A percentile compares a stretch with the other conserved stretches of the same genome.
Evolutionary conservation across 352 stramenopile species (phyloP).

Genomic region (Globisporangium viniferum): DNA sequence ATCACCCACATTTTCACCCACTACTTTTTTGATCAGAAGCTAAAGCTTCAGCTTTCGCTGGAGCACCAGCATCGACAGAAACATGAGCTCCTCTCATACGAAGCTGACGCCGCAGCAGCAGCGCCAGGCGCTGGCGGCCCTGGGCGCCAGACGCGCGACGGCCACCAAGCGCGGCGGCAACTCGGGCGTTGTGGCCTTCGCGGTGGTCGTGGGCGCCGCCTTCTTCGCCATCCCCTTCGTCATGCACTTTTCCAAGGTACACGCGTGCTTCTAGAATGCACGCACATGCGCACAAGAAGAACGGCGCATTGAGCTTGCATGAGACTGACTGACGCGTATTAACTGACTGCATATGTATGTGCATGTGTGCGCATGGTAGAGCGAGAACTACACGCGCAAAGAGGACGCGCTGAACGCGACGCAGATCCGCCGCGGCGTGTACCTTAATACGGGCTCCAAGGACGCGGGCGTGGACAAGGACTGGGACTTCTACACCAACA

Average conservation of each 20-base stretch:
- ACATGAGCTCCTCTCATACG: neutral
- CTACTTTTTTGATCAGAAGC: neutral
- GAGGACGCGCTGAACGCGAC: constrained; percentile 60
- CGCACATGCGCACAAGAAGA: neutral
- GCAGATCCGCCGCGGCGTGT: constrained; percentile 76
- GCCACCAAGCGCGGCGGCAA: constrained; percentile 25
- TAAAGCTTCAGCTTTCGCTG: neutral
- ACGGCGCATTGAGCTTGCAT: too few species aligned
- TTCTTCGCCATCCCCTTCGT: constrained; percentile 79
- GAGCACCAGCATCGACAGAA: neutral
- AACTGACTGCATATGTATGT: too few species aligned
- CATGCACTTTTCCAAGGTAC: constrained; percentile 65
- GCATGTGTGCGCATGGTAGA: constrained; percentile 17
- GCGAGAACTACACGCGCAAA: constrained; percentile 54
- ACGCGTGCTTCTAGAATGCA: neutral
- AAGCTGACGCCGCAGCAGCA: constrained; percentile 3
- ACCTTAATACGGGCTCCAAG: constrained; percentile 76
- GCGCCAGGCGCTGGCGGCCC: neutral
- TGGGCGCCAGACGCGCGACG: constrained; percentile 2
- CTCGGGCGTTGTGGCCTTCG: constrained; percentile 37
- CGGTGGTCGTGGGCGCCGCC: constrained; percentile 40
- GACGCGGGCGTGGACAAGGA: constrained; percentile 80
- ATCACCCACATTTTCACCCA: neutral
- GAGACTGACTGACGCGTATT: too few species aligned
- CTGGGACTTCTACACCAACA: constrained; percentile 75